Percentiles rank a stretch among this genome's conserved stretches.
These are phyloP conservation scores for Eleusine coracana DNA, from an alignment of 176 grass and related monocot species.

Conservation along the genomic window DNA sequence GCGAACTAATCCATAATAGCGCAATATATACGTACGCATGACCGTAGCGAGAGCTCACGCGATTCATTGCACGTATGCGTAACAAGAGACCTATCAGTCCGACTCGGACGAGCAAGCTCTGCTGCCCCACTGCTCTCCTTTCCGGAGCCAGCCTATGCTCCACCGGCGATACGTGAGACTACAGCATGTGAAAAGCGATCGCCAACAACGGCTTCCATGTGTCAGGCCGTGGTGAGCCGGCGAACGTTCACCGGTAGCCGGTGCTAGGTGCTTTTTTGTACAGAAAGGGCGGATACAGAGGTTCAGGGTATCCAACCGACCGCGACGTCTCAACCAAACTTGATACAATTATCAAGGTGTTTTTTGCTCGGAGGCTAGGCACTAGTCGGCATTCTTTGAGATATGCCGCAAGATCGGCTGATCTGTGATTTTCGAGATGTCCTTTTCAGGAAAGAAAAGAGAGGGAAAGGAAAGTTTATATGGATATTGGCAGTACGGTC, in stretches of 20 bases:
- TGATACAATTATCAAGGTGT: background rate
- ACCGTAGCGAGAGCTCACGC: background rate
- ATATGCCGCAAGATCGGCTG: constrained; percentile 29
- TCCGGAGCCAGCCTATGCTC: constrained; percentile 20
- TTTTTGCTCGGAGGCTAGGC: background rate
- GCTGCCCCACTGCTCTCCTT: constrained; percentile 7
- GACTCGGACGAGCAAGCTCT: constrained; percentile 3
- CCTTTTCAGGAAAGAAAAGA: background rate
- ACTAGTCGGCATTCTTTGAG: constrained; percentile 36
- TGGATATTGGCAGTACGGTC: background rate
- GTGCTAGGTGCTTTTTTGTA: background rate
- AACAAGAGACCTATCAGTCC: constrained; percentile 19
- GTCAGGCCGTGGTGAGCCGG: background rate
- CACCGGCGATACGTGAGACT: constrained; percentile 27
- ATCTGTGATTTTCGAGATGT: constrained; percentile 8
- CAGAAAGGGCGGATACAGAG: constrained; percentile 24
- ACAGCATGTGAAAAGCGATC: constrained; percentile 15
- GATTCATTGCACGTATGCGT: constrained; percentile 32
- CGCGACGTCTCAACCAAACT: background rate
- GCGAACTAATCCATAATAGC: background rate
- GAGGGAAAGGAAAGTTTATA: constrained; percentile 17
- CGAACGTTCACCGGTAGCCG: background rate
- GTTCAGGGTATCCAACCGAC: background rate
- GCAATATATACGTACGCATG: background rate
- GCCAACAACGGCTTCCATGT: constrained; percentile 1